phyloP scores from a whole-genome alignment of 2,329 filamentous ascomycete species.

The Ascochyta rabiei region DNA sequence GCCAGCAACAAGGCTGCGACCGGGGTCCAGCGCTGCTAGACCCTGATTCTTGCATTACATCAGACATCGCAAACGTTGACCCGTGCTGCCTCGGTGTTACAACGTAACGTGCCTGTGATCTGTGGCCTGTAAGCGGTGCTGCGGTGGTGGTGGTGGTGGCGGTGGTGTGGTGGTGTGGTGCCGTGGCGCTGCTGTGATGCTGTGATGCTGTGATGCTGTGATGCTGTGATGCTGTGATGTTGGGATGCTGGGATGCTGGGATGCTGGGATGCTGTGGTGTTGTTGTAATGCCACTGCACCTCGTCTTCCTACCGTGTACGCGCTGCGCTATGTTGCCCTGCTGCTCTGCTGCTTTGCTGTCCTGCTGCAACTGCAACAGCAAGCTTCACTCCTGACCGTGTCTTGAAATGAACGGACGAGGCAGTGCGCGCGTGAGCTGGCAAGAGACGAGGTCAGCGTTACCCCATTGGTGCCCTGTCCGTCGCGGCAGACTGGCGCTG shows the following conservation, averaged over 20 bases:
- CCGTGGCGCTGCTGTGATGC: no score
- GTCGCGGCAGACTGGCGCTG: slow-evolving; percentile 7
- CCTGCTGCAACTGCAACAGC: no score
- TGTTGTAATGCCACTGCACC: no score
- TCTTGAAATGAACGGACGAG: not conserved
- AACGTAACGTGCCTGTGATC: not conserved
- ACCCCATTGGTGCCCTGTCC: slow-evolving; percentile 9
- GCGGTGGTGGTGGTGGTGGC: no score
- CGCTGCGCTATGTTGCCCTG: not conserved
- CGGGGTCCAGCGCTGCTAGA: slow-evolving; percentile 19
- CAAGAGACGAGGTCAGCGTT: not conserved
- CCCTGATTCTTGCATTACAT: slow-evolving; percentile 34
- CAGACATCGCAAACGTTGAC: slow-evolving; percentile 25
- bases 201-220: no score
- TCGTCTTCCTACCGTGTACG: no score
- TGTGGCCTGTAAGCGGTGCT: not conserved
- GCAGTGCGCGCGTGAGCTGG: slow-evolving; percentile 13
- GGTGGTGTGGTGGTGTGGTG: no score
- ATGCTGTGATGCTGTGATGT: no score
- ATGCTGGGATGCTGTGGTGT: not conserved
- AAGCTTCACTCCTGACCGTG: not conserved
- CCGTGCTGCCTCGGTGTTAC: slow-evolving; percentile 8
- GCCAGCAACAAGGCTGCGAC: slow-evolving; percentile 17
- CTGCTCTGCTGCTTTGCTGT: not conserved
- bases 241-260: no score